Conservation (phyloP, 305 asterid species). For the Andrographis paniculata region DNA sequence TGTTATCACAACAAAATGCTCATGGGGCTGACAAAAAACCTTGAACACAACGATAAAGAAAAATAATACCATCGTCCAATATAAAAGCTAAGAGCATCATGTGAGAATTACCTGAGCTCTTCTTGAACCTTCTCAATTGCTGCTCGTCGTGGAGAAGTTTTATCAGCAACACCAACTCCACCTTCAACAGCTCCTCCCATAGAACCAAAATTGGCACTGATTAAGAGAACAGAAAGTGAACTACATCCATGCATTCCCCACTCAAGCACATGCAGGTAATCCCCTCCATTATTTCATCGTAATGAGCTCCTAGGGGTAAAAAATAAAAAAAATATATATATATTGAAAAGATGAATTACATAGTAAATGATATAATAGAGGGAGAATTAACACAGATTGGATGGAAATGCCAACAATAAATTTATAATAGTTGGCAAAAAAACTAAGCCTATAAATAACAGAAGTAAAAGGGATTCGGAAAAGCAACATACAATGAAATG, state of each 20-base stretch:
- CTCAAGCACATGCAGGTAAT: constrained; percentile 32
- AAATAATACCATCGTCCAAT: constrained; percentile 6
- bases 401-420: background rate
- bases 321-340: constrained; percentile 16
- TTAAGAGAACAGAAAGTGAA: constrained; percentile 46
- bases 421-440: background rate
- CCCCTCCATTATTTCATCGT: constrained; percentile 34
- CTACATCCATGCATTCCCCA: constrained; percentile 77
- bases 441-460: no score
- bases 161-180: constrained; percentile 59
- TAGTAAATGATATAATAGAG: background rate
- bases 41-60: constrained; percentile 11
- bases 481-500: no score
- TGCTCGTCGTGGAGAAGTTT: constrained; percentile 58
- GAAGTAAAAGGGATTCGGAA: no score
- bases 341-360: background rate
- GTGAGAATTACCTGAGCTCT: constrained; percentile 86
- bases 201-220: constrained; percentile 77
- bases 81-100: constrained; percentile 30
- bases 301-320: constrained; percentile 18
- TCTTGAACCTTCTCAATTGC: constrained; percentile 74
- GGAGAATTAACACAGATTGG: background rate
- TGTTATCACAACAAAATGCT: constrained; percentile 29
- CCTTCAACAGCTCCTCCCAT: constrained; percentile 94
- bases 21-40: constrained; percentile 15